phyloP scores from a whole-genome alignment of 345 rosid species.

The Salix exigua region DNA sequence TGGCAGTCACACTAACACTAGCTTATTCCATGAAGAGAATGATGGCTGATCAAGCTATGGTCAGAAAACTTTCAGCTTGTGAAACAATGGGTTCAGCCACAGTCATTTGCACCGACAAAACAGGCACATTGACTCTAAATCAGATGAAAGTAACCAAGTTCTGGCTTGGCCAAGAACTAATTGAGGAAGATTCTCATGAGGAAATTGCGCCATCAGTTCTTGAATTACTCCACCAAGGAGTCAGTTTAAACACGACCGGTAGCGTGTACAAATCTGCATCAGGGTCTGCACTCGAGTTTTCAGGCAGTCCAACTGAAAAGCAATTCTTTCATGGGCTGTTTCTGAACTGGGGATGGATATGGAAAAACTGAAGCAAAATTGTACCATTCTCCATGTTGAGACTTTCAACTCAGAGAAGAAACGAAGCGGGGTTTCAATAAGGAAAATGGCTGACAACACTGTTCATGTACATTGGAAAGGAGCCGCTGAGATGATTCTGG shows the following conservation, averaged over 20 bases:
- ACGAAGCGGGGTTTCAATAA: constrained; percentile 27
- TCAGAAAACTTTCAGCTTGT: constrained; percentile 31
- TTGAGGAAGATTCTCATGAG: constrained; percentile 10
- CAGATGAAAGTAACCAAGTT: constrained; percentile 26
- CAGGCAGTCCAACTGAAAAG: constrained; percentile 36
- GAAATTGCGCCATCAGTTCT: background rate
- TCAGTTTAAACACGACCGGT: constrained; percentile 29
- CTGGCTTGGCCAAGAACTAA: constrained; percentile 22
- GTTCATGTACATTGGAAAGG: constrained; percentile 29
- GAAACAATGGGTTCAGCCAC: constrained; percentile 38
- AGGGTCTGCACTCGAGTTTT: constrained; percentile 16
- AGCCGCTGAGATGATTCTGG: constrained; percentile 30
- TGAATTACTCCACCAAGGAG: constrained; percentile 27
- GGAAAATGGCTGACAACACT: constrained; percentile 15
- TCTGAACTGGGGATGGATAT: constrained; percentile 20
- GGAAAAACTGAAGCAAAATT: constrained; percentile 7
- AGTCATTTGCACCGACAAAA: constrained; percentile 31
- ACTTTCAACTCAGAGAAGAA: constrained; percentile 33
- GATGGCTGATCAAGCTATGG: constrained; percentile 35
- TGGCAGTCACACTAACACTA: constrained; percentile 32
- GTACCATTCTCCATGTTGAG: constrained; percentile 24
- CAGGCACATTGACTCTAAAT: constrained; percentile 30
- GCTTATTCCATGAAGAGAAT: constrained; percentile 33
- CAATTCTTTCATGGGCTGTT: constrained; percentile 30
- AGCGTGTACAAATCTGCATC: constrained; percentile 17